phyloP scores from a whole-genome alignment of 208 protist species.

The Acanthamoeba castellanii region DNA sequence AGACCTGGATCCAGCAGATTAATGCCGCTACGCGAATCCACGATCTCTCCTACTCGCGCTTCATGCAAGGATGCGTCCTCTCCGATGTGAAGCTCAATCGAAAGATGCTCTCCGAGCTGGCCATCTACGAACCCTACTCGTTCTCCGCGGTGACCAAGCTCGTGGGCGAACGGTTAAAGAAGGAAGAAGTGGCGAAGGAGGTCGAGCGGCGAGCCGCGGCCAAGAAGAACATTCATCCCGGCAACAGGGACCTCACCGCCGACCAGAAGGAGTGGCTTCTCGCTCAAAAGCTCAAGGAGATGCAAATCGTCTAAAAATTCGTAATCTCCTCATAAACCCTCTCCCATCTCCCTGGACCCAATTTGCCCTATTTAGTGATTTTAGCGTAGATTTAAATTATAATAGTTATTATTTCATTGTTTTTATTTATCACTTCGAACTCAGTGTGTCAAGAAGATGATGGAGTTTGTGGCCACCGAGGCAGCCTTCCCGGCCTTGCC shows the following conservation, averaged over 20 bases:
- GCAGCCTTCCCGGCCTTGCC: constrained; percentile 60
- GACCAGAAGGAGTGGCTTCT: constrained; percentile 33
- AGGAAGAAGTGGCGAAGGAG: background rate
- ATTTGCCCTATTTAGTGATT: background rate
- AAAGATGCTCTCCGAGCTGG: constrained; percentile 66
- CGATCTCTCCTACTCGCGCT: constrained; percentile 24
- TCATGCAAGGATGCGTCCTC: constrained; percentile 31
- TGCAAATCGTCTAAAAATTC: background rate
- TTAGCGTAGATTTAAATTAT: too few species aligned
- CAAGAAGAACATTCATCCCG: background rate
- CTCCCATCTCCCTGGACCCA: background rate
- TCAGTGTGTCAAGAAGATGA: constrained; percentile 7
- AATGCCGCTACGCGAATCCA: constrained; percentile 37
- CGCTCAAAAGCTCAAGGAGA: constrained; percentile 32
- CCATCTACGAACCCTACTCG: constrained; percentile 70
- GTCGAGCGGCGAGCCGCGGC: background rate
- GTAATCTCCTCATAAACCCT: background rate
- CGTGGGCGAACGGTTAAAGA: constrained; percentile 39
- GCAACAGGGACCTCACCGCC: background rate
- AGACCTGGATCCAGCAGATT: constrained; percentile 61
- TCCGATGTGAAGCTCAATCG: constrained; percentile 48
- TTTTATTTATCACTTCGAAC: background rate
- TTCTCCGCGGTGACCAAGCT: constrained; percentile 56
- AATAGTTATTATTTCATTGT: background rate
- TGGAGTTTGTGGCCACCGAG: constrained; percentile 57